Base-by-base conservation (phyloP, 2,329 filamentous ascomycete species). In the Plectosphaerella sp. region DNA sequence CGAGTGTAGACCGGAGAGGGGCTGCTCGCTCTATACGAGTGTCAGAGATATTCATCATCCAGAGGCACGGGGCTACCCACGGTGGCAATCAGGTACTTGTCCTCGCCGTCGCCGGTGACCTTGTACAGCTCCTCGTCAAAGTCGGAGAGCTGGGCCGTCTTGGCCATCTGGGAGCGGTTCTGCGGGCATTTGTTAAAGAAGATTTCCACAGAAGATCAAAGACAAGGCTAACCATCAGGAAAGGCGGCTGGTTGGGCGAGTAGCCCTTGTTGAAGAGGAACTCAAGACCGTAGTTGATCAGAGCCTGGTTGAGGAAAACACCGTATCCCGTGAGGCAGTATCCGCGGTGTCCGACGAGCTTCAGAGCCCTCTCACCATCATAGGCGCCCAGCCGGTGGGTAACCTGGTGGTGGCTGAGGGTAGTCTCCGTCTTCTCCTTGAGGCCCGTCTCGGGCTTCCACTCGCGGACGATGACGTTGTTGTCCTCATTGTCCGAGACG, bases 61-160 rank as follows among this genome's bases (percentile, higher is more conserved):
- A 10, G 86, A 89, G 2, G 8, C 20, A 22, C 6, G 16, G 37
- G 14, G 14, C n/a, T 20, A 18, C 41, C 10, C 16, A 43, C 41
- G 56, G 89, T 92, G 24, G 90, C 90, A 61, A 80, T 80, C 12
- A 80, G 71, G 61, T 87, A 86, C 75, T 97, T 97, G 74, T 97
- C 94, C 62, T 90, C 83, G 58, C 90, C 84, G 62, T 95, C 91
- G 54, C 90, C 89, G 67, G 18, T 41, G 22, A 99, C 93, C 75
- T 97, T 97, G 80, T 99, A 99, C 49, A 99, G 77, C 71, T 97
- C 93, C 69, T 97, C 94, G 65, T 99, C 94, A 64, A 99, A 99
- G 64, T 97, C 89, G 61, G 94, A 91, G 24, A 99, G 84, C 73
- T 99, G 94, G 3, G 94, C 94, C 0, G 94, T 99, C 79, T 97